phyloP scores from a whole-genome alignment of 2,329 filamentous ascomycete genomes.

The Thelonectria blattea region DNA sequence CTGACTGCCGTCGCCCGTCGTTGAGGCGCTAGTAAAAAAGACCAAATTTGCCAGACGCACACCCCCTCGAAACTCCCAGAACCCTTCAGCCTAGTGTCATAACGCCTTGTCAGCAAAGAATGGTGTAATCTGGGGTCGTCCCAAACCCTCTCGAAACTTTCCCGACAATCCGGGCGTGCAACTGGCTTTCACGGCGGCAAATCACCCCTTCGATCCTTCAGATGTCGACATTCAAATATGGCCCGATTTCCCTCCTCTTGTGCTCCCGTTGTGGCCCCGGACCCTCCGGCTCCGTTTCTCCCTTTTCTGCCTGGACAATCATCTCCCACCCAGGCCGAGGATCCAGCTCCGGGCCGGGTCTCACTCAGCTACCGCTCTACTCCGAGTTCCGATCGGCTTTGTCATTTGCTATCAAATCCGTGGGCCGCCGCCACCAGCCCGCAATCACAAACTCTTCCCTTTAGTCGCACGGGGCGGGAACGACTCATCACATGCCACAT shows the following conservation, averaged over 20 bases:
- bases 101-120: conserved; percentile 39
- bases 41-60: conserved; percentile 14
- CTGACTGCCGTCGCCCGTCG: neutral
- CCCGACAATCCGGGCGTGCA: conserved; percentile 23
- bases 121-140: conserved; percentile 39
- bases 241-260: conserved; percentile 19
- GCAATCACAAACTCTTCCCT: conserved; percentile 13
- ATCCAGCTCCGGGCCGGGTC: conserved; percentile 16
- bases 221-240: conserved; percentile 39
- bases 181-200: conserved; percentile 13
- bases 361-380: conserved; percentile 13
- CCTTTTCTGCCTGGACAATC: conserved; percentile 2
- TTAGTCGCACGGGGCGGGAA: conserved; percentile 28
- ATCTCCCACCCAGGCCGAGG: conserved; percentile 5
- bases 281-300: conserved; percentile 13
- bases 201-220: conserved; percentile 34
- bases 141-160: conserved; percentile 23
- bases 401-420: conserved; percentile 20
- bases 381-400: conserved; percentile 25
- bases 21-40: conserved; percentile 15
- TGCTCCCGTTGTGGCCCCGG: conserved; percentile 13
- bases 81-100: conserved; percentile 29
- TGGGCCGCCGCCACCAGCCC: conserved; percentile 24
- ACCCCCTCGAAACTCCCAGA: neutral
- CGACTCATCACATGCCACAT: conserved; percentile 36